Conservation (phyloP, 169 alveolate species). For the Neospora caninum region DNA sequence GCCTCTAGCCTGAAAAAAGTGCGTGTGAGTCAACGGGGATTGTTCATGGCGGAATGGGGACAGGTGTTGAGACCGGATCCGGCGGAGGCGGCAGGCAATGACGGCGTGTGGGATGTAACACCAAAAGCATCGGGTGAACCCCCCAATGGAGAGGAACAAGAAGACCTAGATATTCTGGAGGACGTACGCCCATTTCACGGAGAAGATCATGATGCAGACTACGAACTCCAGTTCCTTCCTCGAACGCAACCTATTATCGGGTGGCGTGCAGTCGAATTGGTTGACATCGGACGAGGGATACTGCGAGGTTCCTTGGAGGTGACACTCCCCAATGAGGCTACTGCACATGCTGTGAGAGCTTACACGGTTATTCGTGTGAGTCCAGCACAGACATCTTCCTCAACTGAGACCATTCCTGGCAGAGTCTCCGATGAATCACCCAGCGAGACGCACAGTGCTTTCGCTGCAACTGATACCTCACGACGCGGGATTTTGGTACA, state of each 20-base stretch:
- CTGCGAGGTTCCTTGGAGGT: neutral
- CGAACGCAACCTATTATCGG: neutral
- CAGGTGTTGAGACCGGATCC: neutral
- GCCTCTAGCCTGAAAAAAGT: neutral
- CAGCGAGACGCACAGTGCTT: neutral
- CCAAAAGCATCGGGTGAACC: neutral
- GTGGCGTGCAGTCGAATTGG: neutral
- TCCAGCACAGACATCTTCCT: too few relatives aligned
- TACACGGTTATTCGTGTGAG: neutral
- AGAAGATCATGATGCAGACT: neutral
- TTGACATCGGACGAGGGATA: neutral
- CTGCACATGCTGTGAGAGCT: constrained; percentile 12
- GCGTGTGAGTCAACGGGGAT: neutral
- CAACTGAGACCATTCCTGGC: neutral
- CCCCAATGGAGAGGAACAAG: neutral
- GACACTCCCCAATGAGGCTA: constrained; percentile 8
- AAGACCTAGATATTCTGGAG: neutral
- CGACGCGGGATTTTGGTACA: neutral
- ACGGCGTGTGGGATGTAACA: neutral
- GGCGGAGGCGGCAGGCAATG: neutral
- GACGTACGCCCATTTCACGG: neutral
- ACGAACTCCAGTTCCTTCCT: neutral
- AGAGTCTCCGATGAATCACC: neutral
- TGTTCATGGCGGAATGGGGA: neutral
- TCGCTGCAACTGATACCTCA: neutral